Evolutionary conservation across 176 grass and related monocot species (phyloP).

Genomic region (Rhynchospora breviuscula): DNA sequence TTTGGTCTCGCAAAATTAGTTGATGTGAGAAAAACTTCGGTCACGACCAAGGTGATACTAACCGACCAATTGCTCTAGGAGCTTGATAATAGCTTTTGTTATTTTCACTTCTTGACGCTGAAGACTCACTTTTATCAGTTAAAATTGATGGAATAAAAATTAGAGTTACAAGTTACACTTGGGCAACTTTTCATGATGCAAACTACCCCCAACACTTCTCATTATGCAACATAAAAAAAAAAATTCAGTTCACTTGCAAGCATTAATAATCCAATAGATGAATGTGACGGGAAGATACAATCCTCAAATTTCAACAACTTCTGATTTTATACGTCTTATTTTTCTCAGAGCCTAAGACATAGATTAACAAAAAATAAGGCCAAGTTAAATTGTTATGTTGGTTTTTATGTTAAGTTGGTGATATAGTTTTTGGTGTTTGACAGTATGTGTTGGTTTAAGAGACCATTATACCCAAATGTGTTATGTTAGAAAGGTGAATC

Average conservation of each 20-base stretch:
- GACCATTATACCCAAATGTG: neutral
- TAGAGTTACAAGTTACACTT: neutral
- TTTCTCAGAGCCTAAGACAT: neutral
- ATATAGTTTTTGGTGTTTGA: neutral
- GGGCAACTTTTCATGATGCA: neutral
- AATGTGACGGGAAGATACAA: neutral
- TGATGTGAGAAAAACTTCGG: conserved; percentile 62
- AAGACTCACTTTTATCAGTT: neutral
- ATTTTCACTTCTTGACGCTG: neutral
- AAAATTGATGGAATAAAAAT: neutral
- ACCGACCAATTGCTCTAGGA: neutral
- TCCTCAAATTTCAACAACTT: neutral
- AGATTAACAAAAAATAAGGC: neutral
- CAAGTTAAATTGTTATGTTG: neutral
- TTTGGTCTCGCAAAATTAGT: conserved; percentile 74
- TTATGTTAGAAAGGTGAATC: neutral
- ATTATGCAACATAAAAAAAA: neutral
- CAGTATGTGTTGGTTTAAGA: neutral
- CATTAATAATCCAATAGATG: neutral
- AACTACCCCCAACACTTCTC: neutral
- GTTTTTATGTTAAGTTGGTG: neutral
- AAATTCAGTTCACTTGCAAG: neutral
- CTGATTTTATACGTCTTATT: neutral
- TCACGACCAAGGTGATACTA: conserved; percentile 42
- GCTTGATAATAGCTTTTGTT: neutral